phyloP scores from a whole-genome alignment of 2,329 filamentous ascomycete species.

The Basipetospora chlamydospora region DNA sequence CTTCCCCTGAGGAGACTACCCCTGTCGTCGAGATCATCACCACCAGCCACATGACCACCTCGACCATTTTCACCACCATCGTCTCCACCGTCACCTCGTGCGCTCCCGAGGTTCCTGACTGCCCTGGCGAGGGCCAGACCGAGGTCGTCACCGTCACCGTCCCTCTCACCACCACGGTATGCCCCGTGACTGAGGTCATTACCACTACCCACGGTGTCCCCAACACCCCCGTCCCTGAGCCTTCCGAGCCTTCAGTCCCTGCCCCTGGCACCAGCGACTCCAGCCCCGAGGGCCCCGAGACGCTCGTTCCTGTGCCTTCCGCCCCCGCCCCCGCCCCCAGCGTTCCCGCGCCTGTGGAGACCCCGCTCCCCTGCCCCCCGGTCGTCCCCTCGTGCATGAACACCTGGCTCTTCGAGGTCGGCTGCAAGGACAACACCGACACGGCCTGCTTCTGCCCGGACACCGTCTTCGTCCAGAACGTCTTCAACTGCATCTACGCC shows the following conservation, averaged over 20 bases:
- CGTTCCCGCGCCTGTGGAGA: constrained; percentile 23
- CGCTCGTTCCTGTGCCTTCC: constrained; percentile 16
- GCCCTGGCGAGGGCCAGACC: constrained; percentile 30
- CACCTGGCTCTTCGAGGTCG: constrained; percentile 65
- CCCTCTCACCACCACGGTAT: constrained; percentile 44
- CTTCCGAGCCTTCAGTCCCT: too few relatives aligned
- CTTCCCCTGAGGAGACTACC: constrained; percentile 7
- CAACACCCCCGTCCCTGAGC: constrained; percentile 7
- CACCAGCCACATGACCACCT: constrained; percentile 28
- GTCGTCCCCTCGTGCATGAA: constrained; percentile 81
- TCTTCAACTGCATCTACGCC: constrained; percentile 69
- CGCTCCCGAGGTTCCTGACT: constrained; percentile 30
- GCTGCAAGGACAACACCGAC: constrained; percentile 77
- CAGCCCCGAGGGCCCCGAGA: constrained; percentile 10
- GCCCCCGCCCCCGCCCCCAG: constrained; percentile 13
- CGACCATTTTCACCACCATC: constrained; percentile 35
- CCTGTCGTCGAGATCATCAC: constrained; percentile 8
- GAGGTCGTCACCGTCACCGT: constrained; percentile 38
- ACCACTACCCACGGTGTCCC: constrained; percentile 21
- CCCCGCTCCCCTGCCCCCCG: constrained; percentile 46
- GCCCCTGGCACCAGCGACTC: constrained; percentile 6
- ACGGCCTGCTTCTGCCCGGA: constrained; percentile 76
- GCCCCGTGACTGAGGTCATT: constrained; percentile 43
- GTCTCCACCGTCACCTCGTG: constrained; percentile 36
- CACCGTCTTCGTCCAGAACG: constrained; percentile 57